Percentiles rank a stretch among this genome's conserved stretches.
phyloP scores from a whole-genome alignment of 176 grass and related monocot genomes.

The Aechmea fasciata region DNA sequence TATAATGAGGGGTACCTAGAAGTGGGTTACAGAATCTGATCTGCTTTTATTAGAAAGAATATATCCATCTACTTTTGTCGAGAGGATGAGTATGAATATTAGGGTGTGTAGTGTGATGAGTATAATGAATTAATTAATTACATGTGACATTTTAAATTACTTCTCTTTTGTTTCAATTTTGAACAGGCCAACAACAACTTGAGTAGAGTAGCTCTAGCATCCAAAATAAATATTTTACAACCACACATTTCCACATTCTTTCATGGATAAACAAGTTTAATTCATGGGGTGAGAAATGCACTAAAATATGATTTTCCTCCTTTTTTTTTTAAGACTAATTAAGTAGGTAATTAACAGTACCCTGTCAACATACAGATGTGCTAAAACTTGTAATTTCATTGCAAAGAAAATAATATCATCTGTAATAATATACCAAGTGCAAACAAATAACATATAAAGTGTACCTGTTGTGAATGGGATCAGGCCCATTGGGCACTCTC shows the following conservation, averaged over 20 bases:
- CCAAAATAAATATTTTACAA: background rate
- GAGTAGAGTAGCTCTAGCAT: background rate
- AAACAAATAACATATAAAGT: background rate
- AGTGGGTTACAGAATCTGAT: background rate
- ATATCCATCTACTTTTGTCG: too few relatives aligned
- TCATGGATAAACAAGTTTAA: background rate
- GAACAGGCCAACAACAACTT: background rate
- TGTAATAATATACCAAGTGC: background rate
- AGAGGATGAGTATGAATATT: background rate
- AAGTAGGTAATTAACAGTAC: too few relatives aligned
- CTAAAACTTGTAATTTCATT: too few relatives aligned
- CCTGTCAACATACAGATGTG: too few relatives aligned
- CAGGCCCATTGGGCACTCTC: conserved; percentile 78
- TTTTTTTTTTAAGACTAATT: too few relatives aligned
- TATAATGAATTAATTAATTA: background rate
- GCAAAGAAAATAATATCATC: too few relatives aligned
- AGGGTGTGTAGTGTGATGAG: background rate
- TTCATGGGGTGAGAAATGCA: background rate
- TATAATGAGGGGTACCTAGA: background rate
- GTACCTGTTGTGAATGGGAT: conserved; percentile 89
- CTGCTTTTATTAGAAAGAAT: too few relatives aligned
- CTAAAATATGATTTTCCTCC: too few relatives aligned
- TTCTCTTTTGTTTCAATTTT: background rate
- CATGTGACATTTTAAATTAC: background rate
- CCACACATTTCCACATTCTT: background rate